Percentiles rank a stretch among this genome's conserved stretches.
Evolutionary conservation across 2,329 filamentous ascomycete species (phyloP).

Genomic region (Pseudocercospora eumusae): DNA sequence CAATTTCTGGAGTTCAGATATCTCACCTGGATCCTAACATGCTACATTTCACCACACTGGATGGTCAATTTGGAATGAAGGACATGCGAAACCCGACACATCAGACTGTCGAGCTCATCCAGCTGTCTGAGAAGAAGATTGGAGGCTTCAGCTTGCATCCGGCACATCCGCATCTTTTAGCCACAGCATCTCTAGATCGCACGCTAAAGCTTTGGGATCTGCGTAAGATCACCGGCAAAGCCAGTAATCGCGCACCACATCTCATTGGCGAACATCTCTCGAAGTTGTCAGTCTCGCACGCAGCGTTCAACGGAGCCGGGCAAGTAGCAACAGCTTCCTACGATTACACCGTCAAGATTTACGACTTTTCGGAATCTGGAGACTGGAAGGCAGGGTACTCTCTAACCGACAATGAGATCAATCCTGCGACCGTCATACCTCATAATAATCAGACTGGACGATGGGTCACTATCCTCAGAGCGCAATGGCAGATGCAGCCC

Average conservation of each 20-base stretch:
- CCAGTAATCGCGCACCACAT: slow-evolving; percentile 60
- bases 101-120: slow-evolving; percentile 65
- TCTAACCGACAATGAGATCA: slow-evolving; percentile 64
- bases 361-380: slow-evolving; percentile 63
- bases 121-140: slow-evolving; percentile 87
- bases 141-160: slow-evolving; percentile 89
- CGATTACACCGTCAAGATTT: slow-evolving; percentile 92
- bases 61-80: slow-evolving; percentile 76
- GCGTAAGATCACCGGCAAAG: slow-evolving; percentile 69
- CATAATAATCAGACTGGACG: slow-evolving; percentile 97
- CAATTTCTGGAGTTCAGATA: slow-evolving; percentile 83
- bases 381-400: slow-evolving; percentile 50
- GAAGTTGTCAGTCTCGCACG: slow-evolving; percentile 84
- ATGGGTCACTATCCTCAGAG: slow-evolving; percentile 84
- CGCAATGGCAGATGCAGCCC: slow-evolving; percentile 86
- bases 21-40: slow-evolving; percentile 67
- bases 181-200: slow-evolving; percentile 86
- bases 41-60: slow-evolving; percentile 83
- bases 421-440: slow-evolving; percentile 66
- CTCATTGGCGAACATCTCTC: slow-evolving; percentile 81
- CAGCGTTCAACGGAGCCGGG: slow-evolving; percentile 81
- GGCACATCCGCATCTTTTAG: slow-evolving; percentile 74
- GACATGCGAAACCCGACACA: slow-evolving; percentile 66
- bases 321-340: slow-evolving; percentile 91
- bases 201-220: slow-evolving; percentile 92